Evolutionary conservation across 1,139 yeast genomes (phyloP), one percentile per base, ranked within the genome.

Genomic region (Pichia sp.): DNA sequence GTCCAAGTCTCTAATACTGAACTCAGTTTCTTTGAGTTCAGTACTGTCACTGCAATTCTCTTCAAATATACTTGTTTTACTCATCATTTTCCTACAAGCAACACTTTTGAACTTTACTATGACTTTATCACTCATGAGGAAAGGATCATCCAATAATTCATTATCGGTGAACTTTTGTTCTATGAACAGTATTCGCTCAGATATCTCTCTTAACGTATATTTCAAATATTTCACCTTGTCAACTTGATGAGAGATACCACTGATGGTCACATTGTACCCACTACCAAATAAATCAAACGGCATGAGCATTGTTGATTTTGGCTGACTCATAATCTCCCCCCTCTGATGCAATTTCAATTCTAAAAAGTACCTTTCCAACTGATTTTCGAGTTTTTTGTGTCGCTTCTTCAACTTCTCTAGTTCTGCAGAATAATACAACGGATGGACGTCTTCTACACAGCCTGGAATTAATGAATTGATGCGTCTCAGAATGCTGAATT

Each of bases 1-100:
- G 1, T 73, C 53, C 1, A 81, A 60, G 49, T 78, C 85, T 10
- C 62, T 51, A 1, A 83, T 79, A 44, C 75, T 67, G 1, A 75
- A 63, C 16, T 71, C 77, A n/a, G 69, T 55, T 16, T n/a, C n/a
- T n/a, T n/a, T n/a, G n/a, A 69, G 45, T 1, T 67, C 63, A 8
- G n/a, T 11, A 21, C 15, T 29, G n/a, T 11, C 18, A 6, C 16
- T 14, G 5, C 11, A n/a, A 18, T 15, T 11, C 10, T 31, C 18
- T n/a, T 24, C 14, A 5, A 25, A 9, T n/a, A 32, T 24, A n/a
- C 27, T 22, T 10, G 77, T 58, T 47, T 80, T 83, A 37, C 67
- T 70, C 2, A 79, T 72, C 5, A 74, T 60, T 35, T 69, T 66
- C 0, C 82, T 74, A 3, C 72, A 68, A 6, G 58, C 46, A 22